Evolutionary conservation across 2,329 filamentous ascomycete species (phyloP), one percentile per base, ranked within the genome.

Genomic region (Mycocentrospora acerina): DNA sequence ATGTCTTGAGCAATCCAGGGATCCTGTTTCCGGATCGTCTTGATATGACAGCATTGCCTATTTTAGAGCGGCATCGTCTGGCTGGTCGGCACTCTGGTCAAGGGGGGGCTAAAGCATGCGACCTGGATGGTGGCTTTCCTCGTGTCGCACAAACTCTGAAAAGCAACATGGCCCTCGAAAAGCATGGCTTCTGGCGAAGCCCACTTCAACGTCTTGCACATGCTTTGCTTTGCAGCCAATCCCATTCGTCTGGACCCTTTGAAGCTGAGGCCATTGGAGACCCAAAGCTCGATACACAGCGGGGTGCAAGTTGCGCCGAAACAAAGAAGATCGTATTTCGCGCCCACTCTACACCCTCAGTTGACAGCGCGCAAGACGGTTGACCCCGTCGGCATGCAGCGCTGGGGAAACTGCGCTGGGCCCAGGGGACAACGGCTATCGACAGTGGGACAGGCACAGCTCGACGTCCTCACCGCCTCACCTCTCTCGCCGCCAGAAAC

Each of bases 11-110:
- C 37, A 34, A 12, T 48, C 45, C 58, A 62, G 57, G 58, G 58
- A 62, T 62, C 40, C 31, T 47, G 46, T 30, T 48, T 47, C 40
- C 46, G 48, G 40, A 31, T 43, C 32, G 33, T 46, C 39, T 42
- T 46, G n/a, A n/a, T 48, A 63, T 59, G 62, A 63, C 57, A 55
- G 44, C 58, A 63, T 59, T 22, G 47, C 60, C 62, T 62, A 53
- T 58, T 37, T 41, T 43, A 37, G 45, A 46, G 35, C 43, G 40
- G 44, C 47, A 43, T 46, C 51, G 46, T 47, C 46, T 42, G 46
- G 42, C 43, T 43, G 48, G 50, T 22, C 40, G 31, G 26, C 29
- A 30, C 24, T 39, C 31, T 35, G 31, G 35, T 44, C 48, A 53
- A 51, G 54, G n/a, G n/a, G n/a, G n/a, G 54, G 54, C 50, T 49